A percentile compares a stretch with the other conserved stretches of the same genome.
Conservation (phyloP, 2,329 filamentous ascomycete genomes). For the Microsporum ferrugineum region DNA sequence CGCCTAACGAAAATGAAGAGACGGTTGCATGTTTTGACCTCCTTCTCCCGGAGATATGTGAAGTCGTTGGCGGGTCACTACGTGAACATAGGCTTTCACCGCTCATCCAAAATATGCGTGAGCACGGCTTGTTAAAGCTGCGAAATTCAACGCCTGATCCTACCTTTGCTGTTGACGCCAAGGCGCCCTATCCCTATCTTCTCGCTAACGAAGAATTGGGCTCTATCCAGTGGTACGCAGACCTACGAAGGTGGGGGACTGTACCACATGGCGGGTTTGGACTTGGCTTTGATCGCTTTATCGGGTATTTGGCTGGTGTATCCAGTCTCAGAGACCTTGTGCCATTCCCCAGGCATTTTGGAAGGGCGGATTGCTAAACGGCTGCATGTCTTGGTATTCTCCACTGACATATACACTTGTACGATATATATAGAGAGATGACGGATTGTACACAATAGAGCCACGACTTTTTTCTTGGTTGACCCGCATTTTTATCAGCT, state of each 20-base stretch:
- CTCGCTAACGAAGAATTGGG: constrained; percentile 31
- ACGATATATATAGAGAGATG: neutral
- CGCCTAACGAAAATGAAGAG: constrained; percentile 16
- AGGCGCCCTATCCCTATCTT: constrained; percentile 28
- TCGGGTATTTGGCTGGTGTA: constrained; percentile 73
- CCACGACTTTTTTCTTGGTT: neutral
- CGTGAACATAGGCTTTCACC: constrained; percentile 66
- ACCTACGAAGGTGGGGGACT: constrained; percentile 80
- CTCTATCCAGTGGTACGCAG: constrained; percentile 73
- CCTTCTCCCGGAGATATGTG: constrained; percentile 71
- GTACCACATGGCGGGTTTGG: constrained; percentile 87
- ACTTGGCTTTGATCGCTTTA: constrained; percentile 73
- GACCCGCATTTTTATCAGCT: neutral
- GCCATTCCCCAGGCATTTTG: constrained; percentile 63
- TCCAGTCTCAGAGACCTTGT: constrained; percentile 75
- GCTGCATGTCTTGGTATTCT: neutral
- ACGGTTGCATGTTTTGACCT: constrained; percentile 89
- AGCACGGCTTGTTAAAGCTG: constrained; percentile 47
- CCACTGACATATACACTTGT: neutral
- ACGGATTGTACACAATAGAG: neutral
- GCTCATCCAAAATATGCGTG: constrained; percentile 59
- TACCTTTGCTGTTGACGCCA: constrained; percentile 6
- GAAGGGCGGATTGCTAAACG: constrained; percentile 41
- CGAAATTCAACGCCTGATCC: constrained; percentile 12
- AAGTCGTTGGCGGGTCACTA: constrained; percentile 79